Conservation (phyloP, 139 green algal species). For the Picochlorum sp. region DNA sequence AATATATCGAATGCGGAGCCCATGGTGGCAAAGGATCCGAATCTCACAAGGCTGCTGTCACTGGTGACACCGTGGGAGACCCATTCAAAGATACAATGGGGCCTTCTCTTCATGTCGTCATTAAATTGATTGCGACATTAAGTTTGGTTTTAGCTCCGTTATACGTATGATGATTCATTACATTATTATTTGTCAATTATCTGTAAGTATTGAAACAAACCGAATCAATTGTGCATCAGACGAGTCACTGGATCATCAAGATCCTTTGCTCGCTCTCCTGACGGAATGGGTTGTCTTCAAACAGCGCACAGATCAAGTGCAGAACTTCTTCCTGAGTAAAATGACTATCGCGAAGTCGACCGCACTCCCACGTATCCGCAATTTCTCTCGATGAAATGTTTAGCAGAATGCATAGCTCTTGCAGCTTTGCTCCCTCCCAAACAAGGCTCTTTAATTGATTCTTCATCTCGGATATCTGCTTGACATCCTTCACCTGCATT, state of each 20-base stretch:
- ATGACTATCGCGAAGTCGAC: neutral
- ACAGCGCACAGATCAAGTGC: conserved; percentile 28
- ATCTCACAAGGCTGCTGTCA: conserved; percentile 45
- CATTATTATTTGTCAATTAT: too few relatives aligned
- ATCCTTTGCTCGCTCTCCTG: too few relatives aligned
- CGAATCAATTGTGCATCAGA: too few relatives aligned
- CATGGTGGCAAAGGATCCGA: conserved; percentile 47
- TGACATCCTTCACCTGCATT: neutral
- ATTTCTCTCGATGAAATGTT: neutral
- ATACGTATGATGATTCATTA: conserved; percentile 23
- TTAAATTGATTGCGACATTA: conserved; percentile 62
- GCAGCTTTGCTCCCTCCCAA: too few relatives aligned
- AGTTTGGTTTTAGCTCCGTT: conserved; percentile 45
- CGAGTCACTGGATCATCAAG: too few relatives aligned
- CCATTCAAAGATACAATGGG: conserved; percentile 57
- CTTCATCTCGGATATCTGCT: neutral
- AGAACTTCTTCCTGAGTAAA: conserved; percentile 12
- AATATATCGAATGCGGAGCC: conserved; percentile 48
- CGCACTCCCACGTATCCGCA: neutral
- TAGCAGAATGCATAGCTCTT: conserved; percentile 1
- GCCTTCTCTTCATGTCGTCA: conserved; percentile 53
- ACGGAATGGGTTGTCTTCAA: conserved; percentile 38
- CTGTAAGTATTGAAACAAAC: too few relatives aligned
- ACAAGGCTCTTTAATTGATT: too few relatives aligned
- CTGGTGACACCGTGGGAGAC: conserved; percentile 55